Percentiles rank a stretch among this genome's conserved stretches.
phyloP scores from a whole-genome alignment of 2,329 filamentous ascomycete species.

The Pseudocercospora eumusae region DNA sequence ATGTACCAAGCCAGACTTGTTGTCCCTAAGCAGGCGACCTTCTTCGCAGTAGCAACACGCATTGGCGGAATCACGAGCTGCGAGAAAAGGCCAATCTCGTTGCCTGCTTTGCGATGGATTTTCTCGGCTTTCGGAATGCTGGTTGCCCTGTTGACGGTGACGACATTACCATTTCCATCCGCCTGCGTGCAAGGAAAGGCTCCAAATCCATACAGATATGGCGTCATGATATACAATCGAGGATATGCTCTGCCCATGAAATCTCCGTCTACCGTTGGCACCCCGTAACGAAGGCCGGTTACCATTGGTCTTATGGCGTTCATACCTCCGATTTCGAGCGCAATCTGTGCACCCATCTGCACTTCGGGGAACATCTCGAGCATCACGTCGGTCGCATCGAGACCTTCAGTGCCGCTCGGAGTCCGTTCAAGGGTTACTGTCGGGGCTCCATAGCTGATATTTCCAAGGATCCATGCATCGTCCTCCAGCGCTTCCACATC shows the following conservation, averaged over 20 bases:
- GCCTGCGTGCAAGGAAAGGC: slow-evolving; percentile 14
- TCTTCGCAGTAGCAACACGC: slow-evolving; percentile 1
- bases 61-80: slow-evolving; percentile 8
- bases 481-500: neutral
- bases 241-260: slow-evolving; percentile 14
- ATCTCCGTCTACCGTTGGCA: slow-evolving; percentile 8
- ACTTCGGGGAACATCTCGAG: slow-evolving; percentile 5
- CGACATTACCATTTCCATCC: slow-evolving; percentile 11
- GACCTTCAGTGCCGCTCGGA: slow-evolving; percentile 10
- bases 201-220: slow-evolving; percentile 10
- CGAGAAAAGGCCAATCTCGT: slow-evolving; percentile 9
- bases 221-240: slow-evolving; percentile 11
- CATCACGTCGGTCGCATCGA: slow-evolving; percentile 10
- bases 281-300: slow-evolving; percentile 7
- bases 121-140: slow-evolving; percentile 12
- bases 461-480: slow-evolving; percentile 11
- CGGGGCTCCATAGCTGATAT: slow-evolving; percentile 11
- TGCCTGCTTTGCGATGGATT: slow-evolving; percentile 11
- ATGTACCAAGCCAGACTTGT: slow-evolving; percentile 12
- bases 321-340: slow-evolving; percentile 9
- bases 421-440: slow-evolving; percentile 10
- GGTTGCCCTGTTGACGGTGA: slow-evolving; percentile 8
- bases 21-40: slow-evolving; percentile 6
- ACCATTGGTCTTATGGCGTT: slow-evolving; percentile 9
- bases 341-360: slow-evolving; percentile 13